These are phyloP conservation scores for Pichia exigua DNA, from an alignment of 805 yeast species.

Conservation along the genomic window DNA sequence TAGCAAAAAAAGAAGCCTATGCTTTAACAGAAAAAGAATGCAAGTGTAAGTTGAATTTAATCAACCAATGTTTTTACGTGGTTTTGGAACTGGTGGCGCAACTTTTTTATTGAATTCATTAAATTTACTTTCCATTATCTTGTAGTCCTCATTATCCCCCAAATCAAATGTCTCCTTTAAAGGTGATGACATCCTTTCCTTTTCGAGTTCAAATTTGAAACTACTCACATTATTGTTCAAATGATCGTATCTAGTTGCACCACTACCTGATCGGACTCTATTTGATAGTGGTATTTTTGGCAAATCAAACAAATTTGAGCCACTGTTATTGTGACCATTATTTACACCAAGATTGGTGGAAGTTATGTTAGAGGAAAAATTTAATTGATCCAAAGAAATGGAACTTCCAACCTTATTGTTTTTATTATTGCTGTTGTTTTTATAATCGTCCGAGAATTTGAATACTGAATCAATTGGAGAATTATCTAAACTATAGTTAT, in stretches of 20 bases:
- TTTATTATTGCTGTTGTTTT: neutral
- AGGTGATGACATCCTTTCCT: constrained; percentile 7
- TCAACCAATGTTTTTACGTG: neutral
- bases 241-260: constrained; percentile 19
- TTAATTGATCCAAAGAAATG: neutral
- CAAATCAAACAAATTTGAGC: neutral
- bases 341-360: neutral
- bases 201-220: constrained; percentile 13
- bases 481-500: neutral
- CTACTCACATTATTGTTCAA: constrained; percentile 15
- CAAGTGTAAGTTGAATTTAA: neutral
- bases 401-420: neutral
- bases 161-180: neutral
- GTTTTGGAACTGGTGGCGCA: constrained; percentile 9
- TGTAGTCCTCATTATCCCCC: neutral
- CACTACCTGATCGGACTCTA: constrained; percentile 14
- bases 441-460: neutral
- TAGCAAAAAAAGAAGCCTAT: neutral
- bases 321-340: neutral
- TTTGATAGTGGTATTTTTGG: neutral
- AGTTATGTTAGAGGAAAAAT: neutral
- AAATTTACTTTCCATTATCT: neutral
- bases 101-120: neutral
- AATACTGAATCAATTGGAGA: constrained; percentile 5
- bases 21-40: neutral